These are phyloP conservation scores for Lentithecium fluviatile DNA, from an alignment of 495 filamentous ascomycete genomes.

Conservation along the genomic window DNA sequence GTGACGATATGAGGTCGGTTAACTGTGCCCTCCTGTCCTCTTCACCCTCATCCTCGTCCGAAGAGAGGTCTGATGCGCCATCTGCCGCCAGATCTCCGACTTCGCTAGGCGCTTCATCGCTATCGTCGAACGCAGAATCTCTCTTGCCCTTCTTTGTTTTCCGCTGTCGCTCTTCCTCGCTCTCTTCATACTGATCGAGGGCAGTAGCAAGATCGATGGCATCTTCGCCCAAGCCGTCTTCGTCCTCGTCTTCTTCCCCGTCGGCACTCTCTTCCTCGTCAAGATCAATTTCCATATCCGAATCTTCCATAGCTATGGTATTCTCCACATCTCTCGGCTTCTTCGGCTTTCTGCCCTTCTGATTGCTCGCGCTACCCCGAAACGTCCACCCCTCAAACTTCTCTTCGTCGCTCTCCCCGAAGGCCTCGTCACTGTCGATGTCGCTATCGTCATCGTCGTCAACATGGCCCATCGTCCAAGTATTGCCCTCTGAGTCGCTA, in stretches of 20 bases:
- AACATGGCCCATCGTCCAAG: conserved; percentile 79
- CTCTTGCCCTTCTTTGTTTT: conserved; percentile 44
- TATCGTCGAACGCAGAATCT: conserved; percentile 33
- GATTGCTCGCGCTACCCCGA: conserved; percentile 40
- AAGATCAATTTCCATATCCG: conserved; percentile 56
- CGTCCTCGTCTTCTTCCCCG: conserved; percentile 58
- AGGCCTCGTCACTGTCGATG: conserved; percentile 88
- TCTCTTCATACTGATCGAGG: conserved; percentile 66
- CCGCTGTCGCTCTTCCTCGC: conserved; percentile 41
- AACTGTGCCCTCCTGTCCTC: conserved; percentile 61
- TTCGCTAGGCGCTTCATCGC: conserved; percentile 48
- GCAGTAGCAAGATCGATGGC: conserved; percentile 81
- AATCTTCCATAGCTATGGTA: conserved; percentile 24
- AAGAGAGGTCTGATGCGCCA: conserved; percentile 50
- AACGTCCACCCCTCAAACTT: conserved; percentile 44
- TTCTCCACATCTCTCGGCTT: conserved; percentile 37
- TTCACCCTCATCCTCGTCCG: conserved; percentile 61
- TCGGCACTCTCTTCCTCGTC: conserved; percentile 52
- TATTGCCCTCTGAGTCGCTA: conserved; percentile 82
- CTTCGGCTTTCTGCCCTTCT: conserved; percentile 38
- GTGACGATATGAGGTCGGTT: conserved; percentile 67
- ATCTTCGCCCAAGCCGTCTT: conserved; percentile 71
- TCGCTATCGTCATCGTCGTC: conserved; percentile 51
- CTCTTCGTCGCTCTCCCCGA: conserved; percentile 66
- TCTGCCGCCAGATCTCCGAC: conserved; percentile 49